Conservation (phyloP, 2,329 filamentous ascomycete species). For the Colletotrichum endophyticum region DNA sequence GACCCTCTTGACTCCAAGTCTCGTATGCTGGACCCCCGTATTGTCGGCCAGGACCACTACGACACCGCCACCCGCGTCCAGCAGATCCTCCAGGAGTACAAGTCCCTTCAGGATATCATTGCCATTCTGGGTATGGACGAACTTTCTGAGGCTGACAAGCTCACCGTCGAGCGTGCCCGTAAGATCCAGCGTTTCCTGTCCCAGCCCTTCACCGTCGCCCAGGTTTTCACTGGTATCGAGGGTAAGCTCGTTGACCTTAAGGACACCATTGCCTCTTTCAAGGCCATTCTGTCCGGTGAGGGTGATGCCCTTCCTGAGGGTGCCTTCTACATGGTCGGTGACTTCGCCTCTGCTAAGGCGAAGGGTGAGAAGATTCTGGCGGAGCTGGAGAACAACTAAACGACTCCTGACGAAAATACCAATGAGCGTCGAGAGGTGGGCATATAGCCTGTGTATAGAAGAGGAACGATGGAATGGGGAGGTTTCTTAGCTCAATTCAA, state of each 20-base stretch:
- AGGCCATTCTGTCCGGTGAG: slow-evolving; percentile 94
- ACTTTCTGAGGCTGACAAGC: slow-evolving; percentile 98
- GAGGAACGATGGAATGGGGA: slow-evolving; percentile 55
- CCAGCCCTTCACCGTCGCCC: slow-evolving; percentile 93
- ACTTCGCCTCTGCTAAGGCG: slow-evolving; percentile 87
- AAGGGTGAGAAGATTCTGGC: slow-evolving; percentile 99
- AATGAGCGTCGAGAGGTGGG: slow-evolving; percentile 43
- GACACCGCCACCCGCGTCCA: slow-evolving; percentile 91
- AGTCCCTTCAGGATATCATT: slow-evolving; percentile 99
- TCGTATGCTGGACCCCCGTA: slow-evolving; percentile 98
- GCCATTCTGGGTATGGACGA: slow-evolving; percentile 99
- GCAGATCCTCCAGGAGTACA: slow-evolving; percentile 99
- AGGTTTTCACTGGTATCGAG: slow-evolving; percentile 91
- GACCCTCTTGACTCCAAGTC: slow-evolving; percentile 99
- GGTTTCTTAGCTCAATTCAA: slow-evolving; percentile 58
- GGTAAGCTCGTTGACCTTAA: slow-evolving; percentile 97
- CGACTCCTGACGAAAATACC: slow-evolving; percentile 21
- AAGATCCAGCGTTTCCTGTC: slow-evolving; percentile 99
- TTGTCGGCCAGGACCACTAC: slow-evolving; percentile 99
- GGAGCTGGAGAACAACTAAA: slow-evolving; percentile 71
- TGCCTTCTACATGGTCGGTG: slow-evolving; percentile 98
- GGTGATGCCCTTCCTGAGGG: slow-evolving; percentile 94
- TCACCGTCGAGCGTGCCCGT: slow-evolving; percentile 99
- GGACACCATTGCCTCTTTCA: slow-evolving; percentile 97
- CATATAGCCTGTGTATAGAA: slow-evolving; percentile 60